A percentile compares a stretch with the other conserved stretches of the same genome.
These are phyloP conservation scores for Verticillium zaregamsianum DNA, from an alignment of 2,329 filamentous ascomycete genomes.

Conservation along the genomic window DNA sequence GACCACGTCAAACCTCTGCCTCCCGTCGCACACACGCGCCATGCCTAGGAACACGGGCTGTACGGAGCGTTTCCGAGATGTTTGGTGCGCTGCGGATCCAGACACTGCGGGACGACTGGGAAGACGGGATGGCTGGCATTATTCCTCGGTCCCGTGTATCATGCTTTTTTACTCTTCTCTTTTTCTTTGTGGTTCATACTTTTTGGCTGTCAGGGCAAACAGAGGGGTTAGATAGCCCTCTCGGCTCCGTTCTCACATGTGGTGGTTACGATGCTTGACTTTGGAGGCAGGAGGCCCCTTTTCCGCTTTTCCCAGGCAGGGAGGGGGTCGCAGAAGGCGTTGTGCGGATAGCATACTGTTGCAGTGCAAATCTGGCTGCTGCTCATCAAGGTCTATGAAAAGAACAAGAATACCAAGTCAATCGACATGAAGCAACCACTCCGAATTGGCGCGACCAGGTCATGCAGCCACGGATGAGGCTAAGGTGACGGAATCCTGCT, in stretches of 20 bases:
- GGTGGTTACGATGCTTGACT: neutral
- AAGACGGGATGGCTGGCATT: neutral
- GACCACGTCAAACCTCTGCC: constrained; percentile 28
- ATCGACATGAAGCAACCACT: no score
- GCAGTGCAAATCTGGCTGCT: no score
- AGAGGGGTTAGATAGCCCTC: constrained; percentile 50
- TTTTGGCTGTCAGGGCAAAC: constrained; percentile 28
- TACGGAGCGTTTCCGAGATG: neutral
- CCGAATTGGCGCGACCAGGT: no score
- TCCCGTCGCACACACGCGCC: constrained; percentile 42
- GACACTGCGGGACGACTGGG: neutral
- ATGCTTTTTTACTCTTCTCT: neutral
- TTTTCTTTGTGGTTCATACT: neutral
- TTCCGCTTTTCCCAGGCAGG: neutral
- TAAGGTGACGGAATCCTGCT: no score
- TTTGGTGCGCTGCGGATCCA: neutral
- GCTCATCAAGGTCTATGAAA: no score
- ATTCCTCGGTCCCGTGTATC: neutral
- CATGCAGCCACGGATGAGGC: no score
- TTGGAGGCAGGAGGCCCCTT: neutral
- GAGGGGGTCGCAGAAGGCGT: neutral
- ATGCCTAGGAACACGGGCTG: constrained; percentile 28
- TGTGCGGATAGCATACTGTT: neutral
- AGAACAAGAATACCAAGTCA: no score
- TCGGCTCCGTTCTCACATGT: constrained; percentile 27